Conservation (phyloP, 345 rosid species). For the Eucalyptus sp. region DNA sequence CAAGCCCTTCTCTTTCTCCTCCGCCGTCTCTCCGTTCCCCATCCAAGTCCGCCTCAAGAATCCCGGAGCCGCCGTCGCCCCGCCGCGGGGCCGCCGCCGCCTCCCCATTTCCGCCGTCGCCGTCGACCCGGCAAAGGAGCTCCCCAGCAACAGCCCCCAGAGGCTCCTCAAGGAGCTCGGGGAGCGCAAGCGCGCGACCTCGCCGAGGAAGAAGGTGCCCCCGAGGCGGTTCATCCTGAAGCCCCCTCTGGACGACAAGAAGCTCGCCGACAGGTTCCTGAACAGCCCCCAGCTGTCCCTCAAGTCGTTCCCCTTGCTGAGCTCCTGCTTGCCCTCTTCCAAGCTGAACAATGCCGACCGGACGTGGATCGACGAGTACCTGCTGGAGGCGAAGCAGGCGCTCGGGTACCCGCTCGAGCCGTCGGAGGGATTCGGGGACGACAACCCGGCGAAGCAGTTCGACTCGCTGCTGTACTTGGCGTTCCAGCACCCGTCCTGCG, state of each 20-base stretch:
- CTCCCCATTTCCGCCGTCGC: constrained; percentile 39
- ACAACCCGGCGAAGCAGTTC: constrained; percentile 92
- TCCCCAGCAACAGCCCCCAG: constrained; percentile 74
- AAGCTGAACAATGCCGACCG: constrained; percentile 72
- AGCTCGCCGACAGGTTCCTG: constrained; percentile 58
- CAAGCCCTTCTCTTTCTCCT: constrained; percentile 36
- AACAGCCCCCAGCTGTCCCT: constrained; percentile 87
- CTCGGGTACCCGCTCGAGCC: constrained; percentile 78
- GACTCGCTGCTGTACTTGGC: constrained; percentile 76
- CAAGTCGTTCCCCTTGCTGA: constrained; percentile 69
- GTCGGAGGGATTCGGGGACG: constrained; percentile 48
- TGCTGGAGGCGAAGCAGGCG: constrained; percentile 91
- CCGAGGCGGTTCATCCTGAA: constrained; percentile 62
- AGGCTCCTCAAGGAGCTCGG: constrained; percentile 89
- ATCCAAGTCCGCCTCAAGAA: constrained; percentile 10
- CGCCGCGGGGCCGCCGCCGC: constrained; percentile 11
- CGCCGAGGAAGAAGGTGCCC: constrained; percentile 60
- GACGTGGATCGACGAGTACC: constrained; percentile 88
- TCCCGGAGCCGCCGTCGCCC: not conserved
- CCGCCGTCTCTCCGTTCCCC: constrained; percentile 41
- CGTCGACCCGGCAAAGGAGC: constrained; percentile 39
- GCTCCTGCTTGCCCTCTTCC: constrained; percentile 84
- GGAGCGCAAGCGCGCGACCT: constrained; percentile 55
- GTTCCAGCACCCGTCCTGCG: constrained; percentile 87
- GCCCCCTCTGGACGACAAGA: constrained; percentile 88